A percentile compares a stretch with the other conserved stretches of the same genome.
These are phyloP conservation scores for Apiospora malaysiana DNA, from an alignment of 2,329 filamentous ascomycete species.

Conservation along the genomic window DNA sequence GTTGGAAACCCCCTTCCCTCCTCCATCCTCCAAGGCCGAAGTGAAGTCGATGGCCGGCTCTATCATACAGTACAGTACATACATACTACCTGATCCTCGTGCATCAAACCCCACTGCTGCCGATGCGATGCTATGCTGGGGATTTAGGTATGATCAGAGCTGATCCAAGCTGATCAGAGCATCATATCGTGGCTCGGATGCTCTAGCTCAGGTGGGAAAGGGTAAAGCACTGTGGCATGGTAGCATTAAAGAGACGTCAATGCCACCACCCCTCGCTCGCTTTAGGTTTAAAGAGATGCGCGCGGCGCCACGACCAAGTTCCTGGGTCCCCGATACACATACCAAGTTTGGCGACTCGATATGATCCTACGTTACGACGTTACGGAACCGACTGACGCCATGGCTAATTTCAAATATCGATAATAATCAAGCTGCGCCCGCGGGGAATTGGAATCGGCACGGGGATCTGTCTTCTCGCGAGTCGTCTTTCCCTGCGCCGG, in stretches of 20 bases:
- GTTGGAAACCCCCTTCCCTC: neutral
- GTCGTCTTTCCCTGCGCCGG: no score
- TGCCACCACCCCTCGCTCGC: constrained; percentile 7
- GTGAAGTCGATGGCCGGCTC: constrained; percentile 8
- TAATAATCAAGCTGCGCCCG: constrained; percentile 8
- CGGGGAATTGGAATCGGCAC: neutral
- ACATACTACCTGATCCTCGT: neutral
- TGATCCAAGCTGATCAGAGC: neutral
- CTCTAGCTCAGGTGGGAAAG: constrained; percentile 15
- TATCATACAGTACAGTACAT: neutral
- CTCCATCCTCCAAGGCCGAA: constrained; percentile 9
- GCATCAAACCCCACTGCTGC: constrained; percentile 12
- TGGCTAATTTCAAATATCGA: constrained; percentile 15
- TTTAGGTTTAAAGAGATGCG: constrained; percentile 15
- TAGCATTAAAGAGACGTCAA: constrained; percentile 14
- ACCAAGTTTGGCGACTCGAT: neutral
- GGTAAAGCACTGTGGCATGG: no score
- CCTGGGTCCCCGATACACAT: neutral
- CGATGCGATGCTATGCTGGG: constrained; percentile 17
- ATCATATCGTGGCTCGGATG: constrained; percentile 10
- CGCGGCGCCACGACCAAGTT: constrained; percentile 12
- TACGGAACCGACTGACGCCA: neutral
- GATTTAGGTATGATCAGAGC: constrained; percentile 1
- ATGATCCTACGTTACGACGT: neutral
- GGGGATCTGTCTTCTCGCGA: neutral